A percentile compares a stretch with the other conserved stretches of the same genome.
These are phyloP conservation scores for Climacium dendroides DNA, from an alignment of 225 moss, liverwort and hornwort species.

Conservation along the genomic window DNA sequence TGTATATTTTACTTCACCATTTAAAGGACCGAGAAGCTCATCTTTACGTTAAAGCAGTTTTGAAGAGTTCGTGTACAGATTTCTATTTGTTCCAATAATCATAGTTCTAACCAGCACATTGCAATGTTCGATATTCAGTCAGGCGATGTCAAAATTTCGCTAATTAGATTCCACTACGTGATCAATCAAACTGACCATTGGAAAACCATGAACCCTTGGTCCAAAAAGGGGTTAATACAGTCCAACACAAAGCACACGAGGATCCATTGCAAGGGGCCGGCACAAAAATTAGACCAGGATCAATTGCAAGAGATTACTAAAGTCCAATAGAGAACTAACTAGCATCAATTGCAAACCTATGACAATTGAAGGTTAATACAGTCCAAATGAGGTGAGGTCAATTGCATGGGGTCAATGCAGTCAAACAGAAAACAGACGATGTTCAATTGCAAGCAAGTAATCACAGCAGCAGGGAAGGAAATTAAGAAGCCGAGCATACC, in stretches of 20 bases:
- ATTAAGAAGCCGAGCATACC: conserved; percentile 27
- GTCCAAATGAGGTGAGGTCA: too few species aligned
- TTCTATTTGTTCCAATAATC: too few species aligned
- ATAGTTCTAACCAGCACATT: neutral
- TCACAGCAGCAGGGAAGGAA: neutral
- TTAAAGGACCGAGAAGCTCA: neutral
- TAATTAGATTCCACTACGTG: too few species aligned
- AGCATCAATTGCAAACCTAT: too few species aligned
- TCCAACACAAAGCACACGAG: too few species aligned
- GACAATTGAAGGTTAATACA: too few species aligned
- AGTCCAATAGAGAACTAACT: too few species aligned
- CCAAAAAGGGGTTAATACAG: neutral
- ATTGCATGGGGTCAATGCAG: neutral
- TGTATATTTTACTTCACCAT: neutral
- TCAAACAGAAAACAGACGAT: neutral
- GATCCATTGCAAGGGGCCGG: neutral
- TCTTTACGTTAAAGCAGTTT: too few species aligned
- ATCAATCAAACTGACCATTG: neutral
- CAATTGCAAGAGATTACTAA: neutral
- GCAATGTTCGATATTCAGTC: neutral
- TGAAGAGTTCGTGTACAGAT: too few species aligned
- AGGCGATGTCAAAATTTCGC: too few species aligned
- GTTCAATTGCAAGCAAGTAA: neutral
- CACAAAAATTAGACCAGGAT: neutral
- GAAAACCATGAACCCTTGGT: neutral